Evolutionary conservation across 148 eudicot species (phyloP), one percentile per base, ranked within the genome.

Genomic region (Camellia japonica): DNA sequence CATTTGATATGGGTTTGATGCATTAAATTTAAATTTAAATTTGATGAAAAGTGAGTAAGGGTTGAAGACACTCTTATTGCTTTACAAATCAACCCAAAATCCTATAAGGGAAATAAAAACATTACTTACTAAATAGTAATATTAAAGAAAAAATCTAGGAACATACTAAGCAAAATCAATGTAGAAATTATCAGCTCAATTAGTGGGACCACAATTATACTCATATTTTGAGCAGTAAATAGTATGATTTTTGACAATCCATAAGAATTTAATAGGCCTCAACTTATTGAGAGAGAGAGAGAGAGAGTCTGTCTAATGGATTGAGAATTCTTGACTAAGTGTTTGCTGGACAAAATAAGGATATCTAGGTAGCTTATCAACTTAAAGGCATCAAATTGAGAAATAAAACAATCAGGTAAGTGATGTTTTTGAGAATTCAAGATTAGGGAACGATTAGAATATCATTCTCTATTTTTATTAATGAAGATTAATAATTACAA

Each of bases 311-410:
- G 38, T 55, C 18, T n/a, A 55, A 58, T 6, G 65, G 2, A 38
- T 4, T 8, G 8, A 58, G 12, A 44, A 15, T 75, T 73, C 68
- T 75, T 11, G 56, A 44, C 10, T 5, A 47, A 3, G 8, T 51
- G 62, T 20, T 23, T 6, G 64, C 9, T 18, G 12, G n/a, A 68
- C 71, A 68, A 54, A 18, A 43, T 11, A 42, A 19, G 10, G 68
- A 30, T 30, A 13, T 42, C 19, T 23, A 44, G 55, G 68, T 54
- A 76, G 56, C 8, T 62, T 76, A 76, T 38, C 73, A 52, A 52
- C 63, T 51, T 68, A 6, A 80, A 78, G 69, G 58, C 68, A 80
- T 60, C 68, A 69, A 72, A 60, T 43, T 79, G 41, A 41, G 15
- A 71, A 12, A 71, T n/a, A 49, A 72, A 80, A 51, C 41, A 14